Evolutionary conservation across 2,329 filamentous ascomycete species (phyloP).

Genomic region (Epichloe coenophiala): DNA sequence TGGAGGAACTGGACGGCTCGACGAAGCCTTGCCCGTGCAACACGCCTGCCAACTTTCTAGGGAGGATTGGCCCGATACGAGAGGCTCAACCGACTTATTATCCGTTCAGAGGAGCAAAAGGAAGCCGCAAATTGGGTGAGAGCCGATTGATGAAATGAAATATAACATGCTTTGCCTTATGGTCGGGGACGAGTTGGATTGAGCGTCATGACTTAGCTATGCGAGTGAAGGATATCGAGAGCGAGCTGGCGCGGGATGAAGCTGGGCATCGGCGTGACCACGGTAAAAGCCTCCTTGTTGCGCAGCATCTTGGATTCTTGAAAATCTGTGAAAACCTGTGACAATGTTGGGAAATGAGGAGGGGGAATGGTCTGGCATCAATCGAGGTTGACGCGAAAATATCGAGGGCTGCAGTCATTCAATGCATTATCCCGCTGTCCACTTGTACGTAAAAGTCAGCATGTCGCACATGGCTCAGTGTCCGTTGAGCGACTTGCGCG

Average conservation of each 20-base stretch:
- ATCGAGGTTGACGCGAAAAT: too few relatives aligned
- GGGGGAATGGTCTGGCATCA: too few relatives aligned
- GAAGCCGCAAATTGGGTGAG: not conserved
- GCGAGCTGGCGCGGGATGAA: slow-evolving; percentile 60
- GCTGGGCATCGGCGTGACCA: slow-evolving; percentile 55
- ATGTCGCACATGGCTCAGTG: too few relatives aligned
- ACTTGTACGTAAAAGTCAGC: too few relatives aligned
- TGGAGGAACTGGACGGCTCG: not conserved
- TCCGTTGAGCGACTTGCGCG: too few relatives aligned
- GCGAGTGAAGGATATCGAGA: slow-evolving; percentile 58
- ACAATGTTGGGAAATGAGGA: too few relatives aligned
- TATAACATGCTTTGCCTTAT: slow-evolving; percentile 23
- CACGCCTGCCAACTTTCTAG: not conserved
- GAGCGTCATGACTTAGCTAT: slow-evolving; percentile 56
- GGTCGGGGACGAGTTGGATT: slow-evolving; percentile 52
- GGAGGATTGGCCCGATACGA: not conserved
- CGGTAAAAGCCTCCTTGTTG: slow-evolving; percentile 53
- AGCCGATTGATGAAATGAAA: not conserved
- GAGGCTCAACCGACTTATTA: not conserved
- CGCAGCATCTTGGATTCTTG: slow-evolving; percentile 29
- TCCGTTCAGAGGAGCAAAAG: too few relatives aligned
- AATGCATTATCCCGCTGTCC: too few relatives aligned
- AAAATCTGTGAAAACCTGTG: too few relatives aligned
- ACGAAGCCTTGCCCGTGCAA: not conserved
- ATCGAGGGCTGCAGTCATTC: too few relatives aligned